A percentile compares a stretch with the other conserved stretches of the same genome.
Conservation (phyloP, 768 basidiomycete genomes). For the Glaciozyma martinii region DNA sequence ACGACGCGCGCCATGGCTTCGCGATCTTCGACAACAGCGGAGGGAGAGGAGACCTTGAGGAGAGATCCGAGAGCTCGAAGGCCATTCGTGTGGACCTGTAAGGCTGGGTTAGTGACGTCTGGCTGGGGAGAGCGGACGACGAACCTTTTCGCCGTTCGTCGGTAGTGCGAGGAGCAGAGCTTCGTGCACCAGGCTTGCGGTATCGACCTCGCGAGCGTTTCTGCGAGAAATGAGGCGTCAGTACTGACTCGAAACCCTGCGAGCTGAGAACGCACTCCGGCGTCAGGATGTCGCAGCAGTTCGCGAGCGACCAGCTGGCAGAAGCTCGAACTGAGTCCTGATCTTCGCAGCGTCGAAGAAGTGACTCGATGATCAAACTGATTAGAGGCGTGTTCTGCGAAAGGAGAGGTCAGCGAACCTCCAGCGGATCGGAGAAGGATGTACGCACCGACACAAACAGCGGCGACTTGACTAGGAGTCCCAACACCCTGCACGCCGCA, state of each 20-base stretch:
- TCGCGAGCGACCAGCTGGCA: conserved; percentile 13
- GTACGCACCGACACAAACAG: neutral
- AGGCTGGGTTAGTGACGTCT: neutral
- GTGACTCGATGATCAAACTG: neutral
- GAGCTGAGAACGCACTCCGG: neutral
- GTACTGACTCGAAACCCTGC: neutral
- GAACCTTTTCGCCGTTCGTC: neutral
- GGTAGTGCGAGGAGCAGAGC: neutral
- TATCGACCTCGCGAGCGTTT: neutral
- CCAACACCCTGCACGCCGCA: neutral
- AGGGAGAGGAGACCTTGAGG: neutral
- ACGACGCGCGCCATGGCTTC: neutral
- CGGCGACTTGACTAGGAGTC: neutral
- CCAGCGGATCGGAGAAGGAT: neutral
- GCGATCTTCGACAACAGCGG: neutral
- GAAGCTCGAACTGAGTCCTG: neutral
- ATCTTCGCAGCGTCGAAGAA: neutral
- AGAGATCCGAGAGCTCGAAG: conserved; percentile 12
- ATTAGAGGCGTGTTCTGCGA: neutral
- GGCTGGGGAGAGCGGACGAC: neutral
- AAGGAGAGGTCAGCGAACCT: neutral
- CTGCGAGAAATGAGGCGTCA: neutral
- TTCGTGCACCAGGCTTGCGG: neutral
- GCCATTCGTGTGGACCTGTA: conserved; percentile 3
- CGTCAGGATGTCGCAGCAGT: conserved; percentile 9